These are phyloP conservation scores for Strobilomyces confusus DNA, from an alignment of 768 basidiomycete species.

Conservation along the genomic window DNA sequence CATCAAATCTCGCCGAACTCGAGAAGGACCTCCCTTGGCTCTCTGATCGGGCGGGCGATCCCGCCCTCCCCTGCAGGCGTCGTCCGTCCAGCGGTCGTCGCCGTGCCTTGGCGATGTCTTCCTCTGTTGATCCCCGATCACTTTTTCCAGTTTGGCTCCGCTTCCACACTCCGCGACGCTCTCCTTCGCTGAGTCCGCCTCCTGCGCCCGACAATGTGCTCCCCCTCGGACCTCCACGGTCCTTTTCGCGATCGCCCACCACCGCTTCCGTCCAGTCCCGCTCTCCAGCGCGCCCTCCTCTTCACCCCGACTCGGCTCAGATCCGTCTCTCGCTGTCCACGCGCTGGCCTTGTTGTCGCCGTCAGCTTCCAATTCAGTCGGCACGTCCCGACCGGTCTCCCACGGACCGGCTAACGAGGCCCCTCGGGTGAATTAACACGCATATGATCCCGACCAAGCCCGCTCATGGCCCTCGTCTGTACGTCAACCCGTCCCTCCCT, in stretches of 20 bases:
- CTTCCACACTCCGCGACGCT: constrained; percentile 28
- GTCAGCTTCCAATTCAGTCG: constrained; percentile 27
- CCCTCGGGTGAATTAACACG: constrained; percentile 7
- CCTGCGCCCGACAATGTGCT: background rate
- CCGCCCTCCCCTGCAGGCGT: background rate
- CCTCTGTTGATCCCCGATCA: constrained; percentile 65
- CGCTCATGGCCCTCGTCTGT: constrained; percentile 3
- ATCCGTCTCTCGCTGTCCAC: too few relatives aligned
- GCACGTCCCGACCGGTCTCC: constrained; percentile 21
- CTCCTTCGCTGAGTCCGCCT: constrained; percentile 16
- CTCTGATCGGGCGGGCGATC: constrained; percentile 2
- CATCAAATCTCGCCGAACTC: constrained; percentile 31
- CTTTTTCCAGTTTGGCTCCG: constrained; percentile 34
- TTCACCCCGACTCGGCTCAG: too few relatives aligned
- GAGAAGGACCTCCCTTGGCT: constrained; percentile 12
- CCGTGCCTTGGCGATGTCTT: constrained; percentile 31
- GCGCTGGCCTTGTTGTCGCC: constrained; percentile 14
- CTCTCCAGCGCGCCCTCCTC: too few relatives aligned
- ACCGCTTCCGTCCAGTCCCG: constrained; percentile 18
- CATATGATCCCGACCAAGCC: background rate
- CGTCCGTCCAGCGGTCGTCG: constrained; percentile 23
- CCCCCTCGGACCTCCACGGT: constrained; percentile 20
- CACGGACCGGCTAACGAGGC: constrained; percentile 26
- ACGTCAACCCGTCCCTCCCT: constrained; percentile 11
- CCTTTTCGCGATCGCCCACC: too few relatives aligned